Evolutionary conservation across 1,284 basidiomycete genomes (phyloP).

Genomic region (Chalciporus piperatoides): DNA sequence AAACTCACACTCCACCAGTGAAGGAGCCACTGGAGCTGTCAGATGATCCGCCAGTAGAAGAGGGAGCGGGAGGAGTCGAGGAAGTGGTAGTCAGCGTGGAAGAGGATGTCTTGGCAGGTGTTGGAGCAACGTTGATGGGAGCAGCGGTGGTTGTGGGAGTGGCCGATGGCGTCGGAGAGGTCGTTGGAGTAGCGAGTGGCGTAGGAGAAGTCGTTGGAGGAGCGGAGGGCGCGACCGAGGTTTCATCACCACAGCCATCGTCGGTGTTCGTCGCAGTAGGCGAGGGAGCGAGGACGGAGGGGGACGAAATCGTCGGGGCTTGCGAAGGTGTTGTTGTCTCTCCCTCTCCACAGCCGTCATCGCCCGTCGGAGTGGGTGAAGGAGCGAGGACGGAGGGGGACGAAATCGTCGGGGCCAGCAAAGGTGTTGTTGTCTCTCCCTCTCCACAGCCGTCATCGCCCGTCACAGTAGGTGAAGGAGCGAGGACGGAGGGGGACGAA

Average conservation of each 20-base stretch:
- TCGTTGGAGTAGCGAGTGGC: background rate
- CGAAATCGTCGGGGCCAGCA: slow-evolving; percentile 10
- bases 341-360: background rate
- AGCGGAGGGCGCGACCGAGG: background rate
- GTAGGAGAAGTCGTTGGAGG: background rate
- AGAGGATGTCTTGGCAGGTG: slow-evolving; percentile 13
- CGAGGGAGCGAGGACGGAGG: background rate
- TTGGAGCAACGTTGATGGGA: slow-evolving; percentile 1
- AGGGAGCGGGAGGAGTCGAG: background rate
- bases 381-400: background rate
- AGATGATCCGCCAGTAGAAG: slow-evolving; percentile 15
- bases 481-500: background rate
- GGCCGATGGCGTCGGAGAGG: background rate
- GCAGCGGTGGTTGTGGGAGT: background rate
- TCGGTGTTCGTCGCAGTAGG: background rate
- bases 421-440: too few species aligned
- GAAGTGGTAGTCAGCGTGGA: slow-evolving; percentile 14
- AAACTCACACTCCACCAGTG: slow-evolving; percentile 48
- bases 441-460: background rate
- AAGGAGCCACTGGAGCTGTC: slow-evolving; percentile 4
- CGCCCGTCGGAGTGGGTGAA: background rate
- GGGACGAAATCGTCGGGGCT: slow-evolving; percentile 7
- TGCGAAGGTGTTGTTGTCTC: slow-evolving; percentile 5
- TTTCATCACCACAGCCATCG: background rate
- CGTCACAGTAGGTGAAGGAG: background rate